phyloP scores from a whole-genome alignment of 495 filamentous ascomycete species.

The Penicillium paxilli region DNA sequence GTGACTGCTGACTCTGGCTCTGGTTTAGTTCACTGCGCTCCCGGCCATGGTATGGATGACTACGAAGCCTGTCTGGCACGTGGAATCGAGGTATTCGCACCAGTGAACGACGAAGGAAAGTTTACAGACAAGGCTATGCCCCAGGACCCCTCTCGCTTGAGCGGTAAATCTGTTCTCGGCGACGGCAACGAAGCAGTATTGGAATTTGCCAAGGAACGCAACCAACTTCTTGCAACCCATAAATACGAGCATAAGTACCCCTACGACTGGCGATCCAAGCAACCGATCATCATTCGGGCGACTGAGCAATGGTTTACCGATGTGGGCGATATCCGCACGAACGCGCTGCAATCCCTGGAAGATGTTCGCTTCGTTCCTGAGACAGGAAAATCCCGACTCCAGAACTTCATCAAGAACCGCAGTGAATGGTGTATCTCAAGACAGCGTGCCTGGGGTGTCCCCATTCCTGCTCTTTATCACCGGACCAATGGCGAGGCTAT shows the following conservation, averaged over 20 bases:
- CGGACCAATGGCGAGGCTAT: constrained; percentile 64
- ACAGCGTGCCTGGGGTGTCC: constrained; percentile 94
- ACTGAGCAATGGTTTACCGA: constrained; percentile 98
- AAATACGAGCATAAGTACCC: constrained; percentile 88
- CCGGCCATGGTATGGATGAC: constrained; percentile 95
- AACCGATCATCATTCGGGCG: constrained; percentile 84
- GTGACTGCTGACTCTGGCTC: constrained; percentile 85
- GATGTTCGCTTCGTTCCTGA: constrained; percentile 78
- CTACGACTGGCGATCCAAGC: constrained; percentile 95
- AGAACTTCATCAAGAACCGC: constrained; percentile 80
- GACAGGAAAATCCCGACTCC: constrained; percentile 66
- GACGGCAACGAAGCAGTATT: constrained; percentile 71
- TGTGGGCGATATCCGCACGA: constrained; percentile 74
- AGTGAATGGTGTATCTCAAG: constrained; percentile 99
- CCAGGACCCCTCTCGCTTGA: constrained; percentile 55
- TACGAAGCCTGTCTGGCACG: constrained; percentile 74
- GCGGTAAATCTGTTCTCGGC: constrained; percentile 60
- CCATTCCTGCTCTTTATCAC: constrained; percentile 88
- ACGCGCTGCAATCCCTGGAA: constrained; percentile 65
- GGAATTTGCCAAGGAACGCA: constrained; percentile 54
- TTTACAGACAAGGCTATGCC: constrained; percentile 80
- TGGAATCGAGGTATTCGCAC: constrained; percentile 70
- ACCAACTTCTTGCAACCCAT: constrained; percentile 63
- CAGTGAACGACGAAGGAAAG: constrained; percentile 75
- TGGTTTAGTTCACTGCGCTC: constrained; percentile 89